A percentile compares a stretch with the other conserved stretches of the same genome.
Evolutionary conservation across 192 early-diverging fungal genomes (phyloP).

Genomic region (Allomyces macrogynus): DNA sequence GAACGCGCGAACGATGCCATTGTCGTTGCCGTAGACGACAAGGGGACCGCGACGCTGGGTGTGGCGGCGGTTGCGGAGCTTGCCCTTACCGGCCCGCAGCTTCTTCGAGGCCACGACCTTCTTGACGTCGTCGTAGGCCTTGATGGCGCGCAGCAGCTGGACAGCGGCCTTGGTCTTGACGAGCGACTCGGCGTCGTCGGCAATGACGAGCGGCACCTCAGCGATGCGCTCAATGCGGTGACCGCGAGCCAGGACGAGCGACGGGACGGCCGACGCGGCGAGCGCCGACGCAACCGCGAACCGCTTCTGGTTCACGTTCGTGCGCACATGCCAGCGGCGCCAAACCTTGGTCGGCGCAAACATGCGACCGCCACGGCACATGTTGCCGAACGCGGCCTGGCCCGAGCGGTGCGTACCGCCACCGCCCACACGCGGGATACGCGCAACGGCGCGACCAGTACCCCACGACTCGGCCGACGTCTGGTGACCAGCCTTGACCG

Average conservation of each 20-base stretch:
- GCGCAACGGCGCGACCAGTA: conserved; percentile 93
- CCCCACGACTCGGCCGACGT: conserved; percentile 97
- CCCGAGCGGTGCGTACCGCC: conserved; percentile 91
- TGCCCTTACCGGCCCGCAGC: conserved; percentile 89
- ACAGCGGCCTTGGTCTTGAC: conserved; percentile 88
- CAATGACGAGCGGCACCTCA: conserved; percentile 86
- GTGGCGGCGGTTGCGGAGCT: conserved; percentile 91
- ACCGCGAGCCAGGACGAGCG: conserved; percentile 87
- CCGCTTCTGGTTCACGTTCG: conserved; percentile 95
- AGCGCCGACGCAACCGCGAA: conserved; percentile 91
- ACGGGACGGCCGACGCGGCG: conserved; percentile 77
- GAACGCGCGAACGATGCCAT: conserved; percentile 86
- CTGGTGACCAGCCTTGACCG: conserved; percentile 92
- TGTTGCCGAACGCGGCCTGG: conserved; percentile 99
- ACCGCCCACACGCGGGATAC: conserved; percentile 96
- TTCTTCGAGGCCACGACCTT: conserved; percentile 90
- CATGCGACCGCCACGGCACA: conserved; percentile 98
- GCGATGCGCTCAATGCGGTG: conserved; percentile 80
- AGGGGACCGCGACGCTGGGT: conserved; percentile 89
- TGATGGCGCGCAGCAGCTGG: conserved; percentile 65
- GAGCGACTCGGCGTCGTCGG: conserved; percentile 55
- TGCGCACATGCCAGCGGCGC: conserved; percentile 99
- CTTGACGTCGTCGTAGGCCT: conserved; percentile 85
- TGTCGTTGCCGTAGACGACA: conserved; percentile 83
- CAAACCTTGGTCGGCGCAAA: conserved; percentile 99